Conservation (phyloP, 1,139 yeast species). For the Candida dubliniensis region DNA sequence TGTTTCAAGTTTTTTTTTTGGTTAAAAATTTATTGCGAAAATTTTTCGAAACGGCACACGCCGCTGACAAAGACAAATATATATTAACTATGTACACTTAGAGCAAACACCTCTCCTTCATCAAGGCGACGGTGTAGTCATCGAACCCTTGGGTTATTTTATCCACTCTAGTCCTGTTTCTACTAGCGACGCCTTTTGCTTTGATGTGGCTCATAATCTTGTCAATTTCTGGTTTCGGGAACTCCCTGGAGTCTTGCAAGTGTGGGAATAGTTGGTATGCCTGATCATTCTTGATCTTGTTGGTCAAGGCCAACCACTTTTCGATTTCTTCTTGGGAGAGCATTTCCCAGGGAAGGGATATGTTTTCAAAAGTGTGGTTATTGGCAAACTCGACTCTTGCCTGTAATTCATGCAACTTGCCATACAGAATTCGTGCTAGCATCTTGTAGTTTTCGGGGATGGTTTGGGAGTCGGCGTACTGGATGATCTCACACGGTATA, state of each 20-base stretch:
- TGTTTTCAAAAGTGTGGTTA: not conserved
- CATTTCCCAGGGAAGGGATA: conserved; percentile 11
- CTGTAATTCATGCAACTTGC: conserved; percentile 20
- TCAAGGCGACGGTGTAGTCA: conserved; percentile 16
- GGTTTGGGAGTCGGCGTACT: conserved; percentile 8
- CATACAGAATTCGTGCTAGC: conserved; percentile 23
- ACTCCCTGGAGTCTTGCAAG: not conserved
- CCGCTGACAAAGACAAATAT: not conserved
- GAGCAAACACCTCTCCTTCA: conserved; percentile 19
- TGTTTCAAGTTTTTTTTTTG: too few species aligned
- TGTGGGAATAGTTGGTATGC: not conserved
- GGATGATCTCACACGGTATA: conserved; percentile 24
- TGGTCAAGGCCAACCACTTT: conserved; percentile 18
- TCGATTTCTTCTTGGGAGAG: conserved; percentile 15
- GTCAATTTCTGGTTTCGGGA: conserved; percentile 7
- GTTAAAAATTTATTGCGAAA: too few species aligned
- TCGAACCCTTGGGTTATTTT: conserved; percentile 21
- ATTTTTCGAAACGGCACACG: not conserved
- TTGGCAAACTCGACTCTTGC: conserved; percentile 19
- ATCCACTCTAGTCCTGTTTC: conserved; percentile 15
- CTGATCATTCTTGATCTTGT: not conserved
- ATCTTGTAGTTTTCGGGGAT: conserved; percentile 32
- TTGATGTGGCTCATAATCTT: conserved; percentile 5
- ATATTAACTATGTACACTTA: not conserved
- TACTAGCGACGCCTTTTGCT: conserved; percentile 9